Percentiles rank a stretch among this genome's conserved stretches.
Evolutionary conservation across 192 early-diverging fungal genomes (phyloP).

Genomic region (Thamnidium elegans): DNA sequence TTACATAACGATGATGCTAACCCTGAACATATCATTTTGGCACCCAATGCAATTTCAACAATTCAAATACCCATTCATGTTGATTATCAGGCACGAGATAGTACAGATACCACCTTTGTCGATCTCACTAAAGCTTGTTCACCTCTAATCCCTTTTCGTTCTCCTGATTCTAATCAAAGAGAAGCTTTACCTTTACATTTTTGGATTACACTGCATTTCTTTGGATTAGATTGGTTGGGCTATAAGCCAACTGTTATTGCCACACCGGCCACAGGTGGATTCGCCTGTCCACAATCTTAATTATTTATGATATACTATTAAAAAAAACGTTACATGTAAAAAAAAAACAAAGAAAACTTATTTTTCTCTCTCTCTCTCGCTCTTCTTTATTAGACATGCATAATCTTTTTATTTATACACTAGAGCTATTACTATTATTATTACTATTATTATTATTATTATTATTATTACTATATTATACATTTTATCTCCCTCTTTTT

Average conservation of each 20-base stretch:
- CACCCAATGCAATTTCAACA: conserved; percentile 20
- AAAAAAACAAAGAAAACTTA: no score
- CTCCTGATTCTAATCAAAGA: conserved; percentile 10
- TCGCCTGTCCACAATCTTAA: conserved; percentile 30
- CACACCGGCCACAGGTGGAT: conserved; percentile 32
- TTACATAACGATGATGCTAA: conserved; percentile 16
- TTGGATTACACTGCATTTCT: conserved; percentile 33
- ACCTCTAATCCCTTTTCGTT: neutral
- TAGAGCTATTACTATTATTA: no score
- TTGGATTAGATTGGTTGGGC: conserved; percentile 28
- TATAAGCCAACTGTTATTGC: conserved; percentile 35
- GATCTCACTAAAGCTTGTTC: conserved; percentile 26
- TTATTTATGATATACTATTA: conserved; percentile 4
- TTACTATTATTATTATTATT: no score
- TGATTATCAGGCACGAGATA: conserved; percentile 26
- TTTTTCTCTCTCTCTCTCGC: no score
- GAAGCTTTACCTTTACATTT: conserved; percentile 30
- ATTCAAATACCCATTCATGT: conserved; percentile 25
- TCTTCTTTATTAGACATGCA: no score
- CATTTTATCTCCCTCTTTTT: no score
- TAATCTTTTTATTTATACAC: no score
- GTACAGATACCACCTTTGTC: conserved; percentile 32
- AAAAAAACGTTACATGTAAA: no score
- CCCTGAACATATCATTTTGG: conserved; percentile 21
- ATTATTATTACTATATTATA: no score